Base-by-base conservation (phyloP, 2,329 filamentous ascomycete species). In the Arthrinium puccinioides region DNA sequence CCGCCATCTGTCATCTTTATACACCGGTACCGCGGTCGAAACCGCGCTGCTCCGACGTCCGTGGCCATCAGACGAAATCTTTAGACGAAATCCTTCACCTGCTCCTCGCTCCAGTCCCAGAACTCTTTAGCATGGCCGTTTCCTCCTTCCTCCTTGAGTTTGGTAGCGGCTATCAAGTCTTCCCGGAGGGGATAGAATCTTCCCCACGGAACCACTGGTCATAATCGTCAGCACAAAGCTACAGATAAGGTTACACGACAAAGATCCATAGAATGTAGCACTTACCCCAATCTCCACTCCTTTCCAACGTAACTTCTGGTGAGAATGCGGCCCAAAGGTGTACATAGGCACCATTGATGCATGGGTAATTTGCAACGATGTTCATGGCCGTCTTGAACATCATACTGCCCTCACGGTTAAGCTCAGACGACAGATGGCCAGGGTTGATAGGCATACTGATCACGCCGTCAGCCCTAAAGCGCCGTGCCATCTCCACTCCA, bases 151-250 rank as follows among this genome's bases (percentile, higher is more conserved):
- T 51, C 51, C 28, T 53, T 44, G 4, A 48, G 40, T 39, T 54
- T 60, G 2, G 52, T 53, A 9, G 47, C 55, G 2, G 51, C 43
- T 4, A 49, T 49, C 8, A 64, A 26, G 41, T 64, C 62, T 23
- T 47, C 43, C n/a, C 58, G 49, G 14, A 61, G 52, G 15, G 52
- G 38, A 29, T 36, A 39, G 39, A 59, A 47, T 21, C 58, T 52
- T 43, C 70, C 70, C 64, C 67, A 75, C 2, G 70, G 69, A 33
- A 68, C 54, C 18, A 74, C 56, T 59, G 9, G 14, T n/a, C n/a
- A n/a, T n/a, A n/a, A n/a, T n/a, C n/a, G n/a, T 26, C 24, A 26
- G 24, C 14, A 26, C 14, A 26, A 9, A 14, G 24, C 9, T 26
- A 9, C 24, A 9, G 24, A 14, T 26, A 26, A 26, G 24, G n/a